Conservation (phyloP, 768 basidiomycete genomes). For the Naganishia vaughanmartiniae region DNA sequence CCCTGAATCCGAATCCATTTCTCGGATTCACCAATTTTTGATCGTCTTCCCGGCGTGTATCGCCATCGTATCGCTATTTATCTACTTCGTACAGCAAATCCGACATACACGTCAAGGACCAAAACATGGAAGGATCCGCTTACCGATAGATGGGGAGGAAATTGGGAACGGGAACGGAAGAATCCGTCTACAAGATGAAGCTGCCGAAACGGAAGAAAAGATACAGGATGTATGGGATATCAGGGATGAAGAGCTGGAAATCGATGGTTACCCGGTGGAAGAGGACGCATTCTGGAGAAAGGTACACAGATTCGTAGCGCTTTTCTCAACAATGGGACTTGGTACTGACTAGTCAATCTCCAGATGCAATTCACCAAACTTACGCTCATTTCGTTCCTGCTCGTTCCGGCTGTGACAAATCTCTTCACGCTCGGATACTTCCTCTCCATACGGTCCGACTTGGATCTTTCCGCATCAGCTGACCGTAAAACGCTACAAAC, state of each 20-base stretch:
- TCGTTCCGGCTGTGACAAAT: conserved; percentile 58
- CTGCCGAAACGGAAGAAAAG: neutral
- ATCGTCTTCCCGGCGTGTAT: conserved; percentile 17
- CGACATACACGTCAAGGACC: neutral
- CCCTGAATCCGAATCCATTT: conserved; percentile 8
- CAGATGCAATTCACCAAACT: conserved; percentile 66
- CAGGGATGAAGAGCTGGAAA: conserved; percentile 36
- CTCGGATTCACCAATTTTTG: conserved; percentile 9
- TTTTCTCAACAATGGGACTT: neutral
- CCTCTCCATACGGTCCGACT: conserved; percentile 42
- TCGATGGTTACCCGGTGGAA: conserved; percentile 67
- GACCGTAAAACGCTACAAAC: conserved; percentile 37
- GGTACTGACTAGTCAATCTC: neutral
- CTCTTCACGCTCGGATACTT: conserved; percentile 63
- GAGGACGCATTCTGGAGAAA: conserved; percentile 63
- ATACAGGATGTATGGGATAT: conserved; percentile 13
- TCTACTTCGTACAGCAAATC: conserved; percentile 1
- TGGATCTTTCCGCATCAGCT: conserved; percentile 40
- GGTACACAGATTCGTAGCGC: conserved; percentile 51
- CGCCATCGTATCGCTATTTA: conserved; percentile 1
- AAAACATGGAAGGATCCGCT: neutral
- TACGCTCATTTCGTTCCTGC: conserved; percentile 57
- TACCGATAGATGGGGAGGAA: neutral
- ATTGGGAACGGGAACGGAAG: neutral
- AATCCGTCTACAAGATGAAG: conserved; percentile 13